Base-by-base conservation (phyloP, 352 stramenopile genomes). In the Pythium vanterpoolii region DNA sequence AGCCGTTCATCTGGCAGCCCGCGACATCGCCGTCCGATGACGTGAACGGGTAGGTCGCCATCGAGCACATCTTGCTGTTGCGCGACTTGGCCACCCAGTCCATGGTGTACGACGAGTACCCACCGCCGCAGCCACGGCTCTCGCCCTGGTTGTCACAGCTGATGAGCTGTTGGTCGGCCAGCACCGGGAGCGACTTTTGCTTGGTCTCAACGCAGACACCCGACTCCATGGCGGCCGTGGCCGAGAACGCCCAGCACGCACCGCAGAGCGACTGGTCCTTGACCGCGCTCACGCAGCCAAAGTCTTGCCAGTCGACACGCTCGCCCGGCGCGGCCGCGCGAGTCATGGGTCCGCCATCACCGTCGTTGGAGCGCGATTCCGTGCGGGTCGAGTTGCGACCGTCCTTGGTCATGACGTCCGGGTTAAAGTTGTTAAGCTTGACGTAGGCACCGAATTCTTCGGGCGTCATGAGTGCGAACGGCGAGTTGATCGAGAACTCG, bases 161-260 rank as follows among this genome's bases (percentile, higher is more conserved):
- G 56, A 89, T 84, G 56, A 89, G 72, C 65, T 91, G 71, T 60
- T 91, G 81, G 55, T 88, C 78, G 0, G 77, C 54, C 26, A 91
- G 73, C 26, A 52, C 63, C 0, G 69, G 72, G 9, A 84, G 59
- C 16, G 60, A 72, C 28, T 67, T 65, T 18, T 62, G 33, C n/a
- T 61, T 60, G 4, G 68, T 77, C 4, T 65, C 61, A 11, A 83
- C 74, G 26, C 74, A 87, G 14, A 81, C 62, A 21, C 70, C 77
- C 0, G 74, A 83, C 51, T 87, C 77, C 62, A 87, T 84, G 26
- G 72, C 74, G 7, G 74, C 77, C 14, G 74, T 83, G 9, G 77
- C 73, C 24, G 77, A 84, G 62, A 87, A 87, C 0, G 77, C 74
- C 74, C 74, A 87, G 52, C 74, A 87, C 46, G 77, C 72, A 23